Evolutionary conservation across 257 asterid genomes (phyloP).

Genomic region (Penstemon eatonii): DNA sequence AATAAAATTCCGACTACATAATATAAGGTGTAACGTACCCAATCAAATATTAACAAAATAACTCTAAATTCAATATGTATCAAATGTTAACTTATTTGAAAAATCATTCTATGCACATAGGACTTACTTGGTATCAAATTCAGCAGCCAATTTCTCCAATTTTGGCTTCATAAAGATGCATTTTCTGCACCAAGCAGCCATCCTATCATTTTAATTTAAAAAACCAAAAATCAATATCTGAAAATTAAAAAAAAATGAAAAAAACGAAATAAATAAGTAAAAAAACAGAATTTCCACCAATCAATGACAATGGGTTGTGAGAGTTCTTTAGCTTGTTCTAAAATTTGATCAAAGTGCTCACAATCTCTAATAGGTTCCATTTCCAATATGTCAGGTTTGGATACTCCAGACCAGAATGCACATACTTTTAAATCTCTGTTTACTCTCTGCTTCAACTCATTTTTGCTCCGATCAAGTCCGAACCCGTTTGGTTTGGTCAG

Average conservation of each 20-base stretch:
- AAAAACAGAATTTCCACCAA: slow-evolving; percentile 41
- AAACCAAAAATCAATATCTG: neutral
- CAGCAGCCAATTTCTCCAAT: slow-evolving; percentile 85
- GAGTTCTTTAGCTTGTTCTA: slow-evolving; percentile 51
- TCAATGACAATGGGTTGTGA: slow-evolving; percentile 75
- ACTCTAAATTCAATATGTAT: too few species aligned
- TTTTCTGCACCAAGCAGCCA: slow-evolving; percentile 98
- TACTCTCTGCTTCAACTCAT: slow-evolving; percentile 30
- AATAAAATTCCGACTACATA: too few species aligned
- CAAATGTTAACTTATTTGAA: too few species aligned
- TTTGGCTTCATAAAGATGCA: slow-evolving; percentile 92
- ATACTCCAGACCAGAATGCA: slow-evolving; percentile 55
- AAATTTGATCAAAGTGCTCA: slow-evolving; percentile 68
- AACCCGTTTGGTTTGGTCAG: slow-evolving; percentile 40
- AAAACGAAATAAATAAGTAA: neutral
- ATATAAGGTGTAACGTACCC: too few species aligned
- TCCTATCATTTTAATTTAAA: slow-evolving; percentile 44
- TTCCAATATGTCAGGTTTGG: slow-evolving; percentile 37
- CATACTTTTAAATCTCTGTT: slow-evolving; percentile 41
- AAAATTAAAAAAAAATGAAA: neutral
- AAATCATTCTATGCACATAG: neutral
- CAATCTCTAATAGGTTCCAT: slow-evolving; percentile 55
- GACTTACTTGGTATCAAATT: slow-evolving; percentile 72
- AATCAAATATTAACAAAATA: too few species aligned
- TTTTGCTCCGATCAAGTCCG: slow-evolving; percentile 42